Evolutionary conservation across 176 grass and related monocot genomes (phyloP).

Genomic region (Lolium perenne): DNA sequence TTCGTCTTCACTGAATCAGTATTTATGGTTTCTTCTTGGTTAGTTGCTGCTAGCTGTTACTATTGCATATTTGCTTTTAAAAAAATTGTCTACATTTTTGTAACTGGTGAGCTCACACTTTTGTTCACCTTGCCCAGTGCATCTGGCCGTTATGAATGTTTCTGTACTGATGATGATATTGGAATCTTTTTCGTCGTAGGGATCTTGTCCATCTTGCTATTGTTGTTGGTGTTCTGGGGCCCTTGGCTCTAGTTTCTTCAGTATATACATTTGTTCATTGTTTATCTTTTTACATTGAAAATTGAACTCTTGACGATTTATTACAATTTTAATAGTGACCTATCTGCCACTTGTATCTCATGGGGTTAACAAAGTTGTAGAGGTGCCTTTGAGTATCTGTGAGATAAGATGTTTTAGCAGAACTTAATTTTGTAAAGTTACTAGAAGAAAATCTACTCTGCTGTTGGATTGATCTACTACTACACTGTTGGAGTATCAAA

Average conservation of each 20-base stretch:
- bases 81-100: too few species aligned
- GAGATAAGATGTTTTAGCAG: not conserved
- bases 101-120: not conserved
- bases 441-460: not conserved
- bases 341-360: not conserved
- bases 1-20: too few species aligned
- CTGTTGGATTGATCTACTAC: not conserved
- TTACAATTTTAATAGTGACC: not conserved
- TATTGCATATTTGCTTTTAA: too few species aligned
- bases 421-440: not conserved
- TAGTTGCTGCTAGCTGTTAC: too few species aligned
- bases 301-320: not conserved
- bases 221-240: not conserved
- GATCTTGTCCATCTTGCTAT: not conserved
- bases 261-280: not conserved
- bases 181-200: not conserved
- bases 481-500: not conserved
- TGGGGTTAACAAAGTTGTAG: not conserved
- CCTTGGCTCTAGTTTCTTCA: not conserved
- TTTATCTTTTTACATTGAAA: not conserved
- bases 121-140: not conserved
- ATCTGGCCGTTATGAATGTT: not conserved
- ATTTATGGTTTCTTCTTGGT: too few species aligned
- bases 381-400: not conserved
- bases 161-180: not conserved